These are phyloP conservation scores for Penicillium sp. DNA, from an alignment of 2,329 filamentous ascomycete species.

Conservation along the genomic window DNA sequence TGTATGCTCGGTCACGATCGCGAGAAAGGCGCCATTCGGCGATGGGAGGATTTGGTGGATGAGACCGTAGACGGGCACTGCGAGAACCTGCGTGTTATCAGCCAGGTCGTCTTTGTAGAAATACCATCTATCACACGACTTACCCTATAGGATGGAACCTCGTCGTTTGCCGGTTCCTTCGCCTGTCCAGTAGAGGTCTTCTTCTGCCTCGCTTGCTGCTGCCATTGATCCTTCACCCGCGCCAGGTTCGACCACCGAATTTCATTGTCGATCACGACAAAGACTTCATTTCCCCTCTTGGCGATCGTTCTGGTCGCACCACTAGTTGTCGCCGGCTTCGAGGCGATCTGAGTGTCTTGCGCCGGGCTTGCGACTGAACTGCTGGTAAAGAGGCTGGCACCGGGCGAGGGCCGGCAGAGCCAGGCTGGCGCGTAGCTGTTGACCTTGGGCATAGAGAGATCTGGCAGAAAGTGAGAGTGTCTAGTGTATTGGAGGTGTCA, in stretches of 20 bases:
- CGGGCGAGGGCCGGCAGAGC: constrained; percentile 78
- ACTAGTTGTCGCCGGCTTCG: constrained; percentile 27
- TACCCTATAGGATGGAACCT: constrained; percentile 37
- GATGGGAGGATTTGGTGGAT: constrained; percentile 87
- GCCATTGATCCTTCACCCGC: constrained; percentile 70
- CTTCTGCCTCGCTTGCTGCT: constrained; percentile 43
- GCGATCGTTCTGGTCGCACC: constrained; percentile 69
- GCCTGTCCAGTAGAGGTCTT: constrained; percentile 24
- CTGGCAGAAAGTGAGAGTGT: background rate
- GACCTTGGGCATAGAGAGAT: constrained; percentile 76
- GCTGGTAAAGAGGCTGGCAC: constrained; percentile 74
- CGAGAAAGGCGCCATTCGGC: constrained; percentile 78
- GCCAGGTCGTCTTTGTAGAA: background rate
- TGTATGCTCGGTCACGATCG: constrained; percentile 84
- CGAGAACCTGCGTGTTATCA: constrained; percentile 64
- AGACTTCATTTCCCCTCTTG: constrained; percentile 81
- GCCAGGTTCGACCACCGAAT: constrained; percentile 89
- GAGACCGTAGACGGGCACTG: constrained; percentile 75
- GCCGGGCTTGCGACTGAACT: constrained; percentile 47
- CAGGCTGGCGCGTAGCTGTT: constrained; percentile 84
- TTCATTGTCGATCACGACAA: constrained; percentile 85
- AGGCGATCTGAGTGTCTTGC: constrained; percentile 30
- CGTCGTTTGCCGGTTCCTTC: constrained; percentile 38
- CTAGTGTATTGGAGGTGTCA: background rate
- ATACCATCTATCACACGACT: background rate